These are phyloP conservation scores for Daldinia caldariorum DNA, from an alignment of 495 filamentous ascomycete species.

Conservation along the genomic window DNA sequence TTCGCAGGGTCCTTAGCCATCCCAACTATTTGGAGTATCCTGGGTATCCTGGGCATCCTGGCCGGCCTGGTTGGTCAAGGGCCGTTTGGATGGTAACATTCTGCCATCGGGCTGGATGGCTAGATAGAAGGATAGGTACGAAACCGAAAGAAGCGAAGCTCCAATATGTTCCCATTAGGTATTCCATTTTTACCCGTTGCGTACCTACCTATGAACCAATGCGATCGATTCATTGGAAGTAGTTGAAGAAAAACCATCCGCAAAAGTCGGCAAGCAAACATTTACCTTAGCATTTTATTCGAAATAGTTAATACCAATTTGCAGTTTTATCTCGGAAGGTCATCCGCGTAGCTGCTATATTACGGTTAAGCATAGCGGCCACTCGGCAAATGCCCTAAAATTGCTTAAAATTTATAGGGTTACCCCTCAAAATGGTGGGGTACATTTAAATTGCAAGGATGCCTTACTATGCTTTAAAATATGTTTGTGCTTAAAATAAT, in stretches of 20 bases:
- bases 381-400: no score
- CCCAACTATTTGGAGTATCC: constrained; percentile 3
- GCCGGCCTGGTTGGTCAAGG: no score
- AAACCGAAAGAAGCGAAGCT: background rate
- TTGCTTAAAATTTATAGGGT: no score
- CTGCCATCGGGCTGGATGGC: background rate
- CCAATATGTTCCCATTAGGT: background rate
- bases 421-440: no score
- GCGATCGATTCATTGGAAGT: background rate
- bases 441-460: no score
- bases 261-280: background rate
- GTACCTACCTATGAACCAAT: background rate
- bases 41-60: no score
- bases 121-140: background rate
- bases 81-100: no score
- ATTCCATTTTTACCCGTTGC: constrained; percentile 12
- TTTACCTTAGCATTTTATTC: background rate
- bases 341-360: background rate
- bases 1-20: background rate
- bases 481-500: no score
- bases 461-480: no score
- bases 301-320: background rate
- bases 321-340: background rate
- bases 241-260: background rate
- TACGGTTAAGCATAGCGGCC: no score